Percentiles rank a stretch among this genome's conserved stretches.
phyloP scores from a whole-genome alignment of 164 flowering plant species.

The Paratinospora sagittata region DNA sequence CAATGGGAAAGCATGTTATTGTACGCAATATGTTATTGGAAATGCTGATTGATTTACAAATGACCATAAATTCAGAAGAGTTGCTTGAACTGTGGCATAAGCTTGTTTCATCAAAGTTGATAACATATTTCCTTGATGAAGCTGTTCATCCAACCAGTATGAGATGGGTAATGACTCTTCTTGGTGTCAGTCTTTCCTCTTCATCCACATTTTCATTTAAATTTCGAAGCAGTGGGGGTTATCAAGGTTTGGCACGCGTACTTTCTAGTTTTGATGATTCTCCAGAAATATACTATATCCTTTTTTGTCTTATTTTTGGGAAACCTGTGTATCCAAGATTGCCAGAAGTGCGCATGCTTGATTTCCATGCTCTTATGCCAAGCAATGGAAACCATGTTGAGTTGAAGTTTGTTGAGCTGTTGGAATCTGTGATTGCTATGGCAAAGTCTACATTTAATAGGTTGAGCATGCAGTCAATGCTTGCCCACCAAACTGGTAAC shows the following conservation, averaged over 20 bases:
- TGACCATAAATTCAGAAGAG: slow-evolving; percentile 82
- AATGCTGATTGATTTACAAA: slow-evolving; percentile 96
- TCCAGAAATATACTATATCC: slow-evolving; percentile 90
- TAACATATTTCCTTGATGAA: slow-evolving; percentile 95
- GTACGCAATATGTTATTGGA: slow-evolving; percentile 95
- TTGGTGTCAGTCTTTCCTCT: slow-evolving; percentile 91
- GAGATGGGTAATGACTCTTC: slow-evolving; percentile 99
- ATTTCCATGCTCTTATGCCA: slow-evolving; percentile 95
- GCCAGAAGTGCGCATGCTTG: slow-evolving; percentile 98
- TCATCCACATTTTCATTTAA: slow-evolving; percentile 88
- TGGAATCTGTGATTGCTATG: slow-evolving; percentile 93
- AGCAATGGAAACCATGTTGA: slow-evolving; percentile 69
- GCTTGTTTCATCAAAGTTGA: slow-evolving; percentile 85
- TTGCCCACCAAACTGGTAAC: slow-evolving; percentile 84
- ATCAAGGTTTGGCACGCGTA: slow-evolving; percentile 71
- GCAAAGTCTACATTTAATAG: slow-evolving; percentile 91
- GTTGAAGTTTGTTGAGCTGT: slow-evolving; percentile 77
- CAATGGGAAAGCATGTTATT: slow-evolving; percentile 98
- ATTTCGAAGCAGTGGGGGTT: slow-evolving; percentile 91
- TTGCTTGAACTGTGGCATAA: slow-evolving; percentile 98
- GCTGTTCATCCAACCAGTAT: slow-evolving; percentile 98
- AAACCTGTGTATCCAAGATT: slow-evolving; percentile 96
- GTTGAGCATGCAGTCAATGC: slow-evolving; percentile 71
- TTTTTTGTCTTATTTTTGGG: slow-evolving; percentile 94
- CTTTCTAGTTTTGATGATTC: slow-evolving; percentile 96